Base-by-base conservation (phyloP, 2,329 filamentous ascomycete species). In the Scedosporium aurantiacum region DNA sequence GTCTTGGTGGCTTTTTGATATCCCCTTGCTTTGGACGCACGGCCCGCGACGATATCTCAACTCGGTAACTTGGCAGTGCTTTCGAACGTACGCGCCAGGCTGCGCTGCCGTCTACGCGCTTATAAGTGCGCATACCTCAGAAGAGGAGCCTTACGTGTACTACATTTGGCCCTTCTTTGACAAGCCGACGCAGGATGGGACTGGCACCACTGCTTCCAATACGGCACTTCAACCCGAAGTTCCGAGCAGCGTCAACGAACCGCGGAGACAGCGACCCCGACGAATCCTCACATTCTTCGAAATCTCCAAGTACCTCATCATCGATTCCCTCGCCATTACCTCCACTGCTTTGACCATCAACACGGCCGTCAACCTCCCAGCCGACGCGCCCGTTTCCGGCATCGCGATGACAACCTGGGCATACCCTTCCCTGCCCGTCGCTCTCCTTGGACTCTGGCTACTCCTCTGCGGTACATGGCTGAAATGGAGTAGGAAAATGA, bases 351-450 rank as follows among this genome's bases (percentile, higher is more conserved):
- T 58, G 27, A 58, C 40, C 28, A 18, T 58, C 57, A 6, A 43
- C 37, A 41, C n/a, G 5, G 57, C 57, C 57, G 23, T 58, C n/a
- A 45, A 21, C 57, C 16, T 18, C 32, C 32, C 28, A 2, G 57
- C 21, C 5, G 57, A 41, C 57, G 21, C 40, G n/a, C 21, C 28
- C 12, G 27, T 25, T 16, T 43, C 57, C 3, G 37, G 57, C 18
- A 41, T 45, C 57, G 21, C 21, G 5, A 5, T 25, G 28, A 21
- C 37, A 21, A 43, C 37, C 5, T 58, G 57, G 57, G 57, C 57
- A 43, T 58, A 58, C 37, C 57, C 57, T 21, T 18, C 57, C n/a
- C 57, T 58, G 18, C 57, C 57, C 57, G 28, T 58, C 57, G 57
- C 57, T 4, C 18, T 58, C 12, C n/a, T 58, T 1, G 57, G 57